Base-by-base conservation (phyloP, 164 flowering plant species). In the Warburgia ugandensis region DNA sequence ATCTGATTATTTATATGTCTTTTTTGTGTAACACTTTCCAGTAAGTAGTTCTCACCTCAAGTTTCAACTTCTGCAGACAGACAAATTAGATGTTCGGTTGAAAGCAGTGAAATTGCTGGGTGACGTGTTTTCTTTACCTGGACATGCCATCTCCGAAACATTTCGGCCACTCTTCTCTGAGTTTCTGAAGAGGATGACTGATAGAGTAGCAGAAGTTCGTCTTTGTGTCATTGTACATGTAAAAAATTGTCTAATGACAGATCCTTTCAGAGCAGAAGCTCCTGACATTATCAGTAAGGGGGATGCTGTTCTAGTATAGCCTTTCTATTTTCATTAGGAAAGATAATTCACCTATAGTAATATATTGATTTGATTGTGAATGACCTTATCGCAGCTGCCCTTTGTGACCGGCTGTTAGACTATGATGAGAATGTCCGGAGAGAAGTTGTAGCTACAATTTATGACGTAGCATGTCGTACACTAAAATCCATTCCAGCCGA, bases 401-500 rank as follows among this genome's bases (percentile, higher is more conserved):
- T 92, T 4, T 60, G 79, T 65, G 99, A 88, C 57, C 82, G 99
- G 48, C 71, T 92, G 60, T 65, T 92, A 81, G 99, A 92, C 65
- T 83, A 76, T 62, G 97, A 92, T 69, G 99, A 92, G 68, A 86
- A 73, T 73, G 85, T 88, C 14, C 78, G 99, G 38, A 86, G 83
- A 68, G 81, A 82, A 73, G 99, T 92, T 58, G 95, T 92, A 63
- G 71, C 79, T 58, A 92, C 81, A 29, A 45, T 88, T 41, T 88
- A 83, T 68, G 94, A 92, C 67, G 80, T 81, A 42, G 84, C 84
- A 23, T 75, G 72, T 42, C 72, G 66, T 60, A 60, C 71, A 17
- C 56, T 68, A 36, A 71, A 63, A 66, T 77, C 83, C 39, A 60
- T 84, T 50, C 86, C 94, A 1, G 72, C 60, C 64, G 94, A 84